Base-by-base conservation (phyloP, 2,329 filamentous ascomycete species). In the Nigrospora sphaerica region DNA sequence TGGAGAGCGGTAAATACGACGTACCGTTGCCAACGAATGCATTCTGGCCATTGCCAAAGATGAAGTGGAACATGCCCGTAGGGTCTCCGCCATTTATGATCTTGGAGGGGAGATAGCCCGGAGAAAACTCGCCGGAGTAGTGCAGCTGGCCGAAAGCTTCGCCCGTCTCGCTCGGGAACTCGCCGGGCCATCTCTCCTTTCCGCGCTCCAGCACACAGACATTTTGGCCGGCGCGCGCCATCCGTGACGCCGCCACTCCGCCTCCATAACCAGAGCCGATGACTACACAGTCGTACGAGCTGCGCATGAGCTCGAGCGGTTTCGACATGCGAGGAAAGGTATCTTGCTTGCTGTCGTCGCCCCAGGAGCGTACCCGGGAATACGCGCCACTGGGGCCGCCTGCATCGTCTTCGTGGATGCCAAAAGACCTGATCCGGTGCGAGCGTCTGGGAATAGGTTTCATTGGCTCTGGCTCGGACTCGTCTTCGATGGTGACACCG, bases 241-340 rank as follows among this genome's bases (percentile, higher is more conserved):
- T 80, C 12, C 81, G 72, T 18, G 79, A 78, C 0, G 82, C 83
- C 3, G 83, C 82, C 17, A 86, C 77, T 19, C 75, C 78, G 35
- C 80, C 82, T 19, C 83, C 83, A 59, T 86, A 87, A 1, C 83
- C 83, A 11, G 81, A 85, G 1, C 83, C 83, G 47, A 86, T 78
- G 31, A 86, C 79, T 12, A 87, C 73, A 35, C 77, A 77, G 62
- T 86, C 83, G 53, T 87, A 86, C 7, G 66, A 65, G 46, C 67
- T 65, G 23, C 74, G 70, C 58, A 85, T 73, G 23, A 81, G 63
- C 56, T 81, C 74, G 12, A 83, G 71, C 0, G 77, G 72, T 48
- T 71, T 74, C 18, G 77, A 78, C 48, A 83, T 74, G 1, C 78
- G 70, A 1, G 77, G 78, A 49, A 73, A 80, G 17, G 40, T 40